Base-by-base conservation (phyloP, 2,329 filamentous ascomycete species). In the Neodidymelliopsis sp. region DNA sequence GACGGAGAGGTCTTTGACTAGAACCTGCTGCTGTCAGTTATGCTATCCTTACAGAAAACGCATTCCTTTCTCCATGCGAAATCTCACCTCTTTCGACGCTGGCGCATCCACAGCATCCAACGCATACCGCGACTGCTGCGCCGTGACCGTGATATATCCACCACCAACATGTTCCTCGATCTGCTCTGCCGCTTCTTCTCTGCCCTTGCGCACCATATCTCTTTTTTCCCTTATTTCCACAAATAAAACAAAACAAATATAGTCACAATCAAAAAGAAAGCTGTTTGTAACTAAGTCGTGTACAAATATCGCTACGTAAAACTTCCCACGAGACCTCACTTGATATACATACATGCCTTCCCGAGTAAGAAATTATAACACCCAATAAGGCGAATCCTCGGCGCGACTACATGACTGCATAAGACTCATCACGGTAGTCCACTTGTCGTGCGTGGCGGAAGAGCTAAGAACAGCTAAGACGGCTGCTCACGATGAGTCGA, bases 1-100 rank as follows among this genome's bases (percentile, higher is more conserved):
- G 53, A 92, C 87, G 48, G 79, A 84, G n/a, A 93, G 78, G 35
- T 88, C 87, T 54, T 90, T 87, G 30, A 92, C 56, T 4, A 74
- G 58, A 34, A 78, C 72, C 72, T 76, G 10, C 10, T n/a, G 10
- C 12, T 9, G 12, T 59, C 10, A 54, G 44, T 25, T 36, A 11
- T 10, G 27, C 13, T 6, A 35, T 19, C n/a, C n/a, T n/a, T n/a
- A n/a, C n/a, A n/a, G n/a, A n/a, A n/a, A n/a, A n/a, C n/a, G n/a
- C n/a, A n/a, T n/a, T n/a, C n/a, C n/a, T n/a, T n/a, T n/a, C n/a
- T n/a, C n/a, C n/a, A n/a, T n/a, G n/a, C n/a, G n/a, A n/a, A n/a
- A n/a, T n/a, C n/a, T n/a, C 19, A 71, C 69, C 51, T 74, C 72
- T 55, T 72, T 73, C 1, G 68, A 69, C 10, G 67, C 65, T 2